Conservation (phyloP, 177 flowering plant genomes). For the Vitis hybrid region DNA sequence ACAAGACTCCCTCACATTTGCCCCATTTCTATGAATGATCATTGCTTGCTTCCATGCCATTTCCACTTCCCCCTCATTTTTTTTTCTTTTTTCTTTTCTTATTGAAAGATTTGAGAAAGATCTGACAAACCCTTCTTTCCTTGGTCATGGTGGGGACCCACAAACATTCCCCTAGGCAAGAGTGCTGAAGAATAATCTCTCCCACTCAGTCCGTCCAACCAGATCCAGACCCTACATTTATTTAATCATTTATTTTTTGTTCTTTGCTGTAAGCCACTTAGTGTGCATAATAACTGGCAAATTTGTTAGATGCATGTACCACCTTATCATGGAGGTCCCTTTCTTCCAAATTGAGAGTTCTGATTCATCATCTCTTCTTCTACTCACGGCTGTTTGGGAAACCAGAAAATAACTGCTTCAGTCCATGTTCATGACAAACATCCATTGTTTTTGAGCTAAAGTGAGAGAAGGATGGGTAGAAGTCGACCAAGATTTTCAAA, state of each 20-base stretch:
- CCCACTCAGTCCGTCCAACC: conserved; percentile 24
- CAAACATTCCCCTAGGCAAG: conserved; percentile 59
- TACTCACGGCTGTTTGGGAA: conserved; percentile 11
- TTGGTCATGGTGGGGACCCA: conserved; percentile 39
- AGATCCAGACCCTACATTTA: conserved; percentile 17
- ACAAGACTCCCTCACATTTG: conserved; percentile 2
- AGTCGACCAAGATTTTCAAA: no score
- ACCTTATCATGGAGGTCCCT: conserved; percentile 16
- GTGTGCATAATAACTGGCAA: conserved; percentile 14
- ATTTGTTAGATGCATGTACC: conserved; percentile 1
- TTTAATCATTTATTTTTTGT: conserved; percentile 13
- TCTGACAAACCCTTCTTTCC: conserved; percentile 35
- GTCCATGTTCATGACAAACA: conserved; percentile 1
- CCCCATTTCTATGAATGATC: conserved; percentile 17
- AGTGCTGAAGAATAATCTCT: conserved; percentile 41
- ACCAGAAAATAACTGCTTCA: conserved; percentile 2
- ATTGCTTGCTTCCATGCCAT: conserved; percentile 21
- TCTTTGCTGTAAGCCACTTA: conserved; percentile 33
- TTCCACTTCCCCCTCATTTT: background rate
- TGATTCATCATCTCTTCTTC: background rate
- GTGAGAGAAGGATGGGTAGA: no score
- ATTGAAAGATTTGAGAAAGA: conserved; percentile 23
- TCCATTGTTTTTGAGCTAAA: background rate
- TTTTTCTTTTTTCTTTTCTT: conserved; percentile 4
- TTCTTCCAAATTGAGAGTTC: conserved; percentile 9